phyloP scores from a whole-genome alignment of 345 rosid genomes.

The Eutrema yunnanense region DNA sequence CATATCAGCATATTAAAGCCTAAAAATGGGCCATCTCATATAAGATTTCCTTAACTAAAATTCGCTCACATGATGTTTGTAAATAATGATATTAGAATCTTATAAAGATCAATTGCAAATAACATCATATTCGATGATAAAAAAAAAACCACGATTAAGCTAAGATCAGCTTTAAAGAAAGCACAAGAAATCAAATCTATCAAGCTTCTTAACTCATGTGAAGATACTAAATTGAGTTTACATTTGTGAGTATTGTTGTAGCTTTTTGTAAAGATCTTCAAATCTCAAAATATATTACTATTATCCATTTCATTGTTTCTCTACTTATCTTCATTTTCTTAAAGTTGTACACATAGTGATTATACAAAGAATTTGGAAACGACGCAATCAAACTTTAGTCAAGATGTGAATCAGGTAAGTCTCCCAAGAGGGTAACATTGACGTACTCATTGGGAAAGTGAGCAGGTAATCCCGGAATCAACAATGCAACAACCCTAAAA shows the following conservation, averaged over 20 bases:
- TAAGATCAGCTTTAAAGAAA: neutral
- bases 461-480: conserved; percentile 53
- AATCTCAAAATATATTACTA: neutral
- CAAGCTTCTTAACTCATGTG: neutral
- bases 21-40: too few relatives aligned
- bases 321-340: neutral
- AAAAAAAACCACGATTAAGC: neutral
- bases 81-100: too few relatives aligned
- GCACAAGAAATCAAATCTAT: neutral
- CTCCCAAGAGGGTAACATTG: conserved; percentile 44
- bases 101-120: too few relatives aligned
- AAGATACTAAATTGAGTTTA: neutral
- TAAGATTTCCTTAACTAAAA: too few relatives aligned
- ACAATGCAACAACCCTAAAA: conserved; percentile 40
- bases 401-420: conserved; percentile 6
- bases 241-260: neutral
- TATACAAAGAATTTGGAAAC: neutral
- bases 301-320: neutral
- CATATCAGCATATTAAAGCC: too few relatives aligned
- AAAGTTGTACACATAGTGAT: neutral
- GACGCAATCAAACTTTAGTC: neutral
- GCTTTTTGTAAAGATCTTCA: neutral
- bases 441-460: conserved; percentile 56
- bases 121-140: neutral
- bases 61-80: too few relatives aligned